Evolutionary conservation across 768 basidiomycete species (phyloP), one percentile per base, ranked within the genome.

Genomic region (Chalciporus piperatus): DNA sequence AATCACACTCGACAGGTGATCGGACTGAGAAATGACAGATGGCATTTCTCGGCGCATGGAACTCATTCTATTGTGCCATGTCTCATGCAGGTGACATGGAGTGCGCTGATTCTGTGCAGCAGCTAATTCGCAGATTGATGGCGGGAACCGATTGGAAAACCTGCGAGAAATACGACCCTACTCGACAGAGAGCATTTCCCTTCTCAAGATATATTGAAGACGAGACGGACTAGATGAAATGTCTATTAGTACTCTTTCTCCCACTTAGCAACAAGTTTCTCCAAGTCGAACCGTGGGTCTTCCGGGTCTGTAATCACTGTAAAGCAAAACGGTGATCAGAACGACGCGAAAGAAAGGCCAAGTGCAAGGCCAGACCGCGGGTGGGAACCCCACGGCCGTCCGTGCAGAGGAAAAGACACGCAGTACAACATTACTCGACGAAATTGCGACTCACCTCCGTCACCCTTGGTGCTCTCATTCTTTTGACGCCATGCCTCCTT

Each of bases 211-310:
- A 57, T 64, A 68, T 60, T 54, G 55, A 54, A 43, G 54, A 53
- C 47, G 59, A 48, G 47, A 56, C 28, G 42, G 48, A 51, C 16
- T 45, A 50, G 33, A 40, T 16, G 63, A 52, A 67, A 57, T 53
- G 38, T 68, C 75, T 74, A 85, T 77, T 74, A 73, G 64, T 74
- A 80, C 60, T 82, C 82, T 66, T 78, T 82, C 72, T 90, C 89
- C 79, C 83, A 85, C 66, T 84, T 82, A 40, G 78, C 76, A 67
- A 91, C 64, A 54, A 97, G 73, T 72, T 92, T 92, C 79, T 98
- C 96, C 68, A 98, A 77, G 78, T 98, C 94, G 73, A 98, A 99
- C 58, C 82, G 84, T 47, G 96, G 92, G 72, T 98, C 86, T 61
- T 98, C 96, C 38, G 94, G 91, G 77, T 99, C 84, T 58, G 92